A percentile compares a stretch with the other conserved stretches of the same genome.
These are phyloP conservation scores for Orbilia brochopaga DNA, from an alignment of 2,329 filamentous ascomycete genomes.

Conservation along the genomic window DNA sequence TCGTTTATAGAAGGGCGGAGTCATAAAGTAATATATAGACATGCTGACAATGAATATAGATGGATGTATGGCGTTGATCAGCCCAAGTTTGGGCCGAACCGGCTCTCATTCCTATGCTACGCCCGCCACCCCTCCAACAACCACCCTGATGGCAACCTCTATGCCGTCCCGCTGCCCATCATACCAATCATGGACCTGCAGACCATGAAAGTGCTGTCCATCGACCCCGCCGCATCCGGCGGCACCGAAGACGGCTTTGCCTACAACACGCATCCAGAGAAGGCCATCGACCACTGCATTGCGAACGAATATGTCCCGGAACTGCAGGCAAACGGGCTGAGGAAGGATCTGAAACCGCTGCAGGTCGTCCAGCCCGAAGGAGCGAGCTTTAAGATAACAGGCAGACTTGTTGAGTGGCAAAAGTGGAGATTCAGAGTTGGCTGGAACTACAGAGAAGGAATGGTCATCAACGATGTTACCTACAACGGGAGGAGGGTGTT, in stretches of 20 bases:
- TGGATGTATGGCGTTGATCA: conserved; percentile 70
- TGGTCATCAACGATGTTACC: conserved; percentile 70
- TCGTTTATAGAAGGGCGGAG: conserved; percentile 61
- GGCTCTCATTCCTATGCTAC: conserved; percentile 64
- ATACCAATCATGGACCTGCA: conserved; percentile 67
- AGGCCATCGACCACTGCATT: conserved; percentile 60
- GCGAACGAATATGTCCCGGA: conserved; percentile 63
- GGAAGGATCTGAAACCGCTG: conserved; percentile 70
- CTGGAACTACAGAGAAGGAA: conserved; percentile 65
- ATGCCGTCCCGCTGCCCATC: conserved; percentile 67
- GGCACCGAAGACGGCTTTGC: conserved; percentile 62
- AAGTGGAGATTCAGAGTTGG: conserved; percentile 73
- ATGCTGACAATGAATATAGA: conserved; percentile 59
- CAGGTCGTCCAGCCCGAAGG: conserved; percentile 75
- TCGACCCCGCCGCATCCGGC: conserved; percentile 66
- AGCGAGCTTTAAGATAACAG: conserved; percentile 67
- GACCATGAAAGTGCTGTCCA: conserved; percentile 64
- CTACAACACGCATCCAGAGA: conserved; percentile 59
- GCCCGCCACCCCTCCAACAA: conserved; percentile 58
- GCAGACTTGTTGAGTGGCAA: conserved; percentile 66
- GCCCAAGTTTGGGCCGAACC: conserved; percentile 58
- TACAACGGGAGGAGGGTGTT: conserved; percentile 70
- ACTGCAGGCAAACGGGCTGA: conserved; percentile 61
- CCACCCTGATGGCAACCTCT: conserved; percentile 67
- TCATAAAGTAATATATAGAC: conserved; percentile 61